Evolutionary conservation across 179 eudicot genomes (phyloP), one percentile per base, ranked within the genome.

Genomic region (Drosera spatulata): DNA sequence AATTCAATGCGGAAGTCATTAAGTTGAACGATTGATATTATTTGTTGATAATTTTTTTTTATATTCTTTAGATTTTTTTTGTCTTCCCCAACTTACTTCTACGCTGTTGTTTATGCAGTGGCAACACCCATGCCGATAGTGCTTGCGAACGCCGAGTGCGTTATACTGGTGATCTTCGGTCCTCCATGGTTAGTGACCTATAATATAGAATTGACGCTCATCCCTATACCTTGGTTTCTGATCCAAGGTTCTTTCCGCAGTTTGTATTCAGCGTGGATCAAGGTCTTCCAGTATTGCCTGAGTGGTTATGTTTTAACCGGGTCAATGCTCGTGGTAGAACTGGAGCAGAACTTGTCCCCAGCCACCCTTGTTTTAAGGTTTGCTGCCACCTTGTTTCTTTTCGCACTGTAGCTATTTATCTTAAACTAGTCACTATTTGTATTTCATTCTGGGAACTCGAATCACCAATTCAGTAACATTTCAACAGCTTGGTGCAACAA

Each of bases 241-340:
- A 73, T 49, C 42, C 43, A 39, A 11, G 53, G 33, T 14, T 61
- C 39, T 53, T 6, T 57, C 39, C 79, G 75, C 87, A 90, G 99
- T 75, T 86, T 69, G 95, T 90, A 45, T 75, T 90, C 66, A 83
- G 85, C 78, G 83, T 90, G 96, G 99, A 94, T 65, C 97, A 94
- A 73, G 97, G 99, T 46, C 83, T 94, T 78, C 99, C 99, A 60
- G 69, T 90, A 40, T 67, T 77, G 69, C 84, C 97, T 5, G 99
- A 87, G 63, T 94, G 97, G 97, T 67, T 87, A 51, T 74, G 63
- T 77, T 94, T 94, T 69, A 86, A 81, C 71, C 67, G 97, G 73
- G 88, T 85, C 43, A 94, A 87, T 72, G 83, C 82, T 67, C 99
- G 99, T 79, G 88, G 85, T 39, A 77, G 97, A 66, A 85, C 91